These are phyloP conservation scores for Leucocoprinus leucothites DNA, from an alignment of 768 basidiomycete species.

Conservation along the genomic window DNA sequence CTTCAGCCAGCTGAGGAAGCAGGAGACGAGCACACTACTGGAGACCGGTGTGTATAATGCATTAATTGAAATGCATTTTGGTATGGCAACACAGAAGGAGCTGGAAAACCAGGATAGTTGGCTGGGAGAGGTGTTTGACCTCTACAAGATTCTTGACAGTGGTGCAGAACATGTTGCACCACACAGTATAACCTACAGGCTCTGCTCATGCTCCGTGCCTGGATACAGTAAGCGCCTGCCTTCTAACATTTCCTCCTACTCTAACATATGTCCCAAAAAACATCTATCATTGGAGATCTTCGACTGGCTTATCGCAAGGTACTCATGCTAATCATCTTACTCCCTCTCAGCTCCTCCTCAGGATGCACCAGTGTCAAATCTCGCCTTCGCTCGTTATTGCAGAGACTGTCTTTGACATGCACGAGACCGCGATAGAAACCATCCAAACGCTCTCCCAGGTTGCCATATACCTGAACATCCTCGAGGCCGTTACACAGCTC, in stretches of 20 bases:
- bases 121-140: conserved; percentile 57
- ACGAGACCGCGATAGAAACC: conserved; percentile 54
- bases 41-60: conserved; percentile 60
- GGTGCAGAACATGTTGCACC: conserved; percentile 46
- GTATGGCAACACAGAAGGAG: conserved; percentile 51
- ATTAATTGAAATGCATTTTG: conserved; percentile 62
- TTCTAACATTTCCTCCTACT: no score
- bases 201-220: conserved; percentile 59
- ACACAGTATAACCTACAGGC: conserved; percentile 62
- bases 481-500: conserved; percentile 10
- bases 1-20: conserved; percentile 58
- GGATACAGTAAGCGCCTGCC: no score
- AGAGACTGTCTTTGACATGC: conserved; percentile 50
- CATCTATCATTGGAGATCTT: no score
- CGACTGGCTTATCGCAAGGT: no score
- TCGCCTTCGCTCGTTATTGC: conserved; percentile 50
- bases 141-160: conserved; percentile 57
- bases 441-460: conserved; percentile 56
- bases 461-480: conserved; percentile 28
- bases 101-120: conserved; percentile 44
- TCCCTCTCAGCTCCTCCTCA: no score
- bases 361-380: conserved; percentile 50
- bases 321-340: no score
- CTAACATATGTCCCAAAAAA: no score
- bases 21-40: conserved; percentile 26